Evolutionary conservation across 2,329 filamentous ascomycete species (phyloP), one percentile per base, ranked within the genome.

Genomic region (Pseudocercospora cruenta): DNA sequence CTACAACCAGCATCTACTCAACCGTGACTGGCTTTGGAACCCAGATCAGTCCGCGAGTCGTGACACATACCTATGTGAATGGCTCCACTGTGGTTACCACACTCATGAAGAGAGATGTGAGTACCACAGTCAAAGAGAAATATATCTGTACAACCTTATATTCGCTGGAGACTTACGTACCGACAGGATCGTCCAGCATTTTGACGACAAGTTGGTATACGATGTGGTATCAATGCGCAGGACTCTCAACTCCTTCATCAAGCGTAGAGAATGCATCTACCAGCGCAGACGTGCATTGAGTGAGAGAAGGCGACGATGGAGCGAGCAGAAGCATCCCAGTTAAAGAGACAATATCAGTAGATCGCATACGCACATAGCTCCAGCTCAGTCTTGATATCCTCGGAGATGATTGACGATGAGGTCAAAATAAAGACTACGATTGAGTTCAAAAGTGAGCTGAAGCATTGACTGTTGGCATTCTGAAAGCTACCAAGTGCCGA

Each of bases 61-160:
- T 65, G 8, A 57, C 49, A 2, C 63, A 64, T 14, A 64, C 62
- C 2, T 64, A 51, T 19, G 55, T 57, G 10, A 33, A 64, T 45
- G 55, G 62, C 4, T 21, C 19, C 22, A 59, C 55, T 14, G 45
- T 53, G 16, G 21, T 58, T 3, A 64, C 62, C 24, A 64, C 55
- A 19, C 43, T 64, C 47, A 51, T 22, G 47, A 51, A 26, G 47
- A 16, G 19, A 51, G 47, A 22, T 51, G 51, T 63, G 53, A 63
- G 61, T 55, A 36, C 59, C 47, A 51, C 47, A 22, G 47, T 51
- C 47, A 4, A 51, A 6, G 19, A 51, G 47, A 51, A 51, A 26
- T 51, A 51, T 7, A 36, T 53, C 31, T 53, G 33, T 10, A 62
- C 26, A n/a, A 33, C 43, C 8, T 6, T 22, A 7, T 62, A 19